These are phyloP conservation scores for Nicotiana noctiflora DNA, from an alignment of 257 asterid genomes.

Conservation along the genomic window DNA sequence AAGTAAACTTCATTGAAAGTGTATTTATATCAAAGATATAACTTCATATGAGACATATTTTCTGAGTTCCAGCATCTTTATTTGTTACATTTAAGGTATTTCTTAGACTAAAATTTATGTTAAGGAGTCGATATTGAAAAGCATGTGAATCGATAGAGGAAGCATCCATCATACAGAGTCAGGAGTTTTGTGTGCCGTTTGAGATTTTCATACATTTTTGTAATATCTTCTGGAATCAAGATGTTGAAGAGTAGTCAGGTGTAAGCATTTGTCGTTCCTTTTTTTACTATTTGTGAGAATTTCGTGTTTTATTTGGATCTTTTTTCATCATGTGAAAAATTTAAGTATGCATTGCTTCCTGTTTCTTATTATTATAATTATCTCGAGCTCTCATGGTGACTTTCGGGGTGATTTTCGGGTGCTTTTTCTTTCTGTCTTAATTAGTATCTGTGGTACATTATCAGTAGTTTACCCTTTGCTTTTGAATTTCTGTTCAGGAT, in stretches of 20 bases:
- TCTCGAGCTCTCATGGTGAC: not conserved
- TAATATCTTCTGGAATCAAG: not conserved
- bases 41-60: too few relatives aligned
- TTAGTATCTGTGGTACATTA: not conserved
- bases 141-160: not conserved
- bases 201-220: not conserved
- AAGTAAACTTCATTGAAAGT: too few relatives aligned
- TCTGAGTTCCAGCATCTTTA: too few relatives aligned
- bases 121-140: too few relatives aligned
- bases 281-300: not conserved
- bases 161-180: not conserved
- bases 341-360: not conserved
- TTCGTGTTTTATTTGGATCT: not conserved
- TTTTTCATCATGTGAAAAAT: not conserved
- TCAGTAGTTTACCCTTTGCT: not conserved
- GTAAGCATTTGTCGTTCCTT: not conserved
- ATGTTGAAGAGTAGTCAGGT: not conserved
- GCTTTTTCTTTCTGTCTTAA: not conserved
- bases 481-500: not conserved
- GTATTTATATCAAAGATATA: too few relatives aligned
- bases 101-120: too few relatives aligned
- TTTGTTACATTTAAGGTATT: not conserved
- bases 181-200: not conserved
- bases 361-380: not conserved
- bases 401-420: not conserved